Conservation (phyloP, 1,284 basidiomycete species). For the Pholiota adiposa region DNA sequence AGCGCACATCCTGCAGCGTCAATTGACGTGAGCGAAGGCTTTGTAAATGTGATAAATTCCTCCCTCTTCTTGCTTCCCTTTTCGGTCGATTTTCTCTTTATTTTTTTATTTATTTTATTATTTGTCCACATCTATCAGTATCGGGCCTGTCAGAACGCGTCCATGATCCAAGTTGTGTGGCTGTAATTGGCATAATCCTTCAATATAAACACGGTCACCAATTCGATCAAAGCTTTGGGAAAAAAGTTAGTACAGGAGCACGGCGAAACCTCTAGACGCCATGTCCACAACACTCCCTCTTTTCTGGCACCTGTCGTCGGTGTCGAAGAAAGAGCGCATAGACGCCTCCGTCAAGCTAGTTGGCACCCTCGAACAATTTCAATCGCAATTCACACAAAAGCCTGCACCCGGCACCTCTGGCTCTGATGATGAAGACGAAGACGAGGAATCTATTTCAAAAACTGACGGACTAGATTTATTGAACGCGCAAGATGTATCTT, state of each 20-base stretch:
- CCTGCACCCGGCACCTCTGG: slow-evolving; percentile 46
- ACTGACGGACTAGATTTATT: slow-evolving; percentile 58
- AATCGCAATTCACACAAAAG: slow-evolving; percentile 60
- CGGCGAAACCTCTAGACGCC: slow-evolving; percentile 19
- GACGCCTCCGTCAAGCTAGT: slow-evolving; percentile 89
- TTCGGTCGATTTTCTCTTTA: too few species aligned
- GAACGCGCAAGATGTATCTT: slow-evolving; percentile 89
- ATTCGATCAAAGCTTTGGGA: slow-evolving; percentile 21
- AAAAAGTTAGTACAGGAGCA: slow-evolving; percentile 20
- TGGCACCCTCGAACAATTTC: slow-evolving; percentile 80
- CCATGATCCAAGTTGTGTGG: not conserved
- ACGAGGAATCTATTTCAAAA: slow-evolving; percentile 49
- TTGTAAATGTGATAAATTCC: too few species aligned
- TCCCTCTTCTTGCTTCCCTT: too few species aligned
- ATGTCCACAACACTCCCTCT: slow-evolving; percentile 89
- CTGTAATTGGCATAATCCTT: slow-evolving; percentile 2
- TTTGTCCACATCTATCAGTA: too few species aligned
- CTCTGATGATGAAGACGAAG: slow-evolving; percentile 57
- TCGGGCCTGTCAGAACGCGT: too few species aligned
- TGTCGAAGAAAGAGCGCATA: slow-evolving; percentile 78
- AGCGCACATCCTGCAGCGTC: too few species aligned
- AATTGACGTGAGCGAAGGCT: too few species aligned
- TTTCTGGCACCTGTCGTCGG: slow-evolving; percentile 94
- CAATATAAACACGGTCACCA: not conserved
- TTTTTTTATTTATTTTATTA: too few species aligned